Percentiles rank a stretch among this genome's conserved stretches.
Evolutionary conservation across 179 eudicot species (phyloP).

Genomic region (Nepenthes alata): DNA sequence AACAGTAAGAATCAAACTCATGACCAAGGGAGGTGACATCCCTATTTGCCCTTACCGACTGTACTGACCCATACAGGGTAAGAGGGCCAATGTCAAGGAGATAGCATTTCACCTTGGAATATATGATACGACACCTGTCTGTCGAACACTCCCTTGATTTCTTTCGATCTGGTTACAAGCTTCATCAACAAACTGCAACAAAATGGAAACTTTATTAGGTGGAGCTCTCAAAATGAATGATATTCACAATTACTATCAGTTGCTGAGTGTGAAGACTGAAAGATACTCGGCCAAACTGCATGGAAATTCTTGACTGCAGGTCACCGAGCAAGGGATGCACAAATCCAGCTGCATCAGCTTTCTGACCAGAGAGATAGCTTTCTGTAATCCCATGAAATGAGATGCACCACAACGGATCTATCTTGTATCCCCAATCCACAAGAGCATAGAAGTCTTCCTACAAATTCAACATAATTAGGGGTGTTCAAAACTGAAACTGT

Average conservation of each 20-base stretch:
- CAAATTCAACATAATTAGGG: not conserved
- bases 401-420: slow-evolving; percentile 92
- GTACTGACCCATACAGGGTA: too few species aligned
- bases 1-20: too few species aligned
- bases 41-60: too few species aligned
- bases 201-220: not conserved
- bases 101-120: slow-evolving; percentile 52
- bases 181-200: slow-evolving; percentile 87
- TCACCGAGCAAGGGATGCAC: slow-evolving; percentile 89
- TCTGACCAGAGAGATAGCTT: slow-evolving; percentile 78
- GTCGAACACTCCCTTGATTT: slow-evolving; percentile 75
- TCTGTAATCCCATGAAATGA: slow-evolving; percentile 92
- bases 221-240: not conserved
- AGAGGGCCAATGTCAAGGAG: not conserved
- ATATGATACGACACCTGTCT: slow-evolving; percentile 76
- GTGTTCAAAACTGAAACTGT: too few species aligned
- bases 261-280: not conserved
- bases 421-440: slow-evolving; percentile 96
- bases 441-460: slow-evolving; percentile 94
- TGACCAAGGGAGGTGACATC: too few species aligned
- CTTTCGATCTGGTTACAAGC: slow-evolving; percentile 95
- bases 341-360: slow-evolving; percentile 96
- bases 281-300: slow-evolving; percentile 64
- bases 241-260: not conserved
- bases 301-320: slow-evolving; percentile 80